Conservation (phyloP, 148 eudicot species). For the Camellia granthamiana region DNA sequence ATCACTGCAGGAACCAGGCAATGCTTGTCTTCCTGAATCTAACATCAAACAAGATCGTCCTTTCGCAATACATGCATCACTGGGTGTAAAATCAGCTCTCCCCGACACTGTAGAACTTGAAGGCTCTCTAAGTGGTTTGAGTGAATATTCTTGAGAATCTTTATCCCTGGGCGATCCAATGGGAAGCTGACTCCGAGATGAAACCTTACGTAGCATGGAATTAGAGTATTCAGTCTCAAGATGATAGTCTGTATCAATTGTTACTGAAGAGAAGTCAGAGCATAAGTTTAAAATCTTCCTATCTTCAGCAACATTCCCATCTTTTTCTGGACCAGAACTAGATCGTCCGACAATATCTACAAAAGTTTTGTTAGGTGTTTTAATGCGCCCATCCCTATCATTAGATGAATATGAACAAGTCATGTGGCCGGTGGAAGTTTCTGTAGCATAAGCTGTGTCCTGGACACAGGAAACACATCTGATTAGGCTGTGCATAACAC, state of each 20-base stretch:
- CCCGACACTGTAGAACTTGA: constrained; percentile 7
- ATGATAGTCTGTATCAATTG: constrained; percentile 18
- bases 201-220: constrained; percentile 13
- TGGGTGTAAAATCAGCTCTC: constrained; percentile 15
- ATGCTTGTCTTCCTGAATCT: constrained; percentile 18
- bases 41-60: constrained; percentile 19
- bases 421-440: constrained; percentile 21
- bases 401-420: constrained; percentile 22
- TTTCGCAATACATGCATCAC: constrained; percentile 7
- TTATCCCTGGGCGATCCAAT: constrained; percentile 17
- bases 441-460: constrained; percentile 28
- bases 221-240: constrained; percentile 23
- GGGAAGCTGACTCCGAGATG: constrained; percentile 25
- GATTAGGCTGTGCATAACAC: constrained; percentile 7
- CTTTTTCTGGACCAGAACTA: constrained; percentile 34
- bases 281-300: constrained; percentile 23
- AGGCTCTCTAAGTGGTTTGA: constrained; percentile 28
- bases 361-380: constrained; percentile 38
- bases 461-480: constrained; percentile 21
- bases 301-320: constrained; percentile 34
- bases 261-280: constrained; percentile 38
- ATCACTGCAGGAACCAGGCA: constrained; percentile 19
- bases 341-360: constrained; percentile 50
- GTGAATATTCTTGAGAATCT: constrained; percentile 21
- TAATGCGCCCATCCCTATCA: constrained; percentile 27